These are phyloP conservation scores for Byssoonygena ceratinophila DNA, from an alignment of 2,329 filamentous ascomycete species.

Conservation along the genomic window DNA sequence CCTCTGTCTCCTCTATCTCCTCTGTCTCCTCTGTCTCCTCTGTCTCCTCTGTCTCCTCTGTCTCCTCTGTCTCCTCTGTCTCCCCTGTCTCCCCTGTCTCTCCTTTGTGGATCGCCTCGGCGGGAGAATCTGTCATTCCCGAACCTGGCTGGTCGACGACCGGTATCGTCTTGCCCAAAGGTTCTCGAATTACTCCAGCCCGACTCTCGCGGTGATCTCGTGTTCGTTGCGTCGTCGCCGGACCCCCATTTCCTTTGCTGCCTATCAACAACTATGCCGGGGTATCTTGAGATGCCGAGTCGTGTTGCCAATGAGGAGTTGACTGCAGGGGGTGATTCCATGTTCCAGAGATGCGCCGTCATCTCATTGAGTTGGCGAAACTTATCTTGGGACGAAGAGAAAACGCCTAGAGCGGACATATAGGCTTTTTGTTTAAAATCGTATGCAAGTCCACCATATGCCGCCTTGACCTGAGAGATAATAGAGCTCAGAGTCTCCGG, in stretches of 20 bases:
- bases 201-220: no score
- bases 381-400: neutral
- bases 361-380: conserved; percentile 5
- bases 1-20: no score
- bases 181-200: neutral
- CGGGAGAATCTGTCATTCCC: neutral
- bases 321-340: conserved; percentile 4
- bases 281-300: neutral
- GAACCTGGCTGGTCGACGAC: neutral
- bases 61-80: no score
- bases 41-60: no score
- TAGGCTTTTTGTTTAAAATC: conserved; percentile 42
- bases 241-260: no score
- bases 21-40: no score
- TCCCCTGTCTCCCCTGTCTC: no score
- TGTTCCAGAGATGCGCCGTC: conserved; percentile 4
- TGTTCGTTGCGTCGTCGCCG: no score
- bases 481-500: conserved; percentile 12
- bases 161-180: neutral
- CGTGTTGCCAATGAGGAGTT: neutral
- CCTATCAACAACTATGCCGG: neutral
- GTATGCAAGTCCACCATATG: neutral
- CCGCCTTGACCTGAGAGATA: conserved; percentile 32
- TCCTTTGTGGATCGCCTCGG: no score
- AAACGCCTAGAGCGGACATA: conserved; percentile 42